These are phyloP conservation scores for Alternaria longipes DNA, from an alignment of 2,329 filamentous ascomycete genomes.

Conservation along the genomic window DNA sequence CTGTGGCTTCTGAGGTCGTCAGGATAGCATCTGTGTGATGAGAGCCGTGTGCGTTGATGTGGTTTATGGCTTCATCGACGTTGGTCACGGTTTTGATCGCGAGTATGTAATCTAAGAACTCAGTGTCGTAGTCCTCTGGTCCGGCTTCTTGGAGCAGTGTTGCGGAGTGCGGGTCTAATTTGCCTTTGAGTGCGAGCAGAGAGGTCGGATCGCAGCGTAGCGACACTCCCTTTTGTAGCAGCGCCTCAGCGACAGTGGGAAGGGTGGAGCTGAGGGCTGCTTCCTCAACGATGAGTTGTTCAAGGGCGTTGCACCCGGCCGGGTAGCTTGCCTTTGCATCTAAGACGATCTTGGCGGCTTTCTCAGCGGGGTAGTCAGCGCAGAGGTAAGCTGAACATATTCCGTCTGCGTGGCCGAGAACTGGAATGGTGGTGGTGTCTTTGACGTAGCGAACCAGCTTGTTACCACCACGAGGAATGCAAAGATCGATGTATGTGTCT, in stretches of 20 bases:
- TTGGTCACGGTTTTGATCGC: slow-evolving; percentile 78
- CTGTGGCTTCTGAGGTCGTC: slow-evolving; percentile 72
- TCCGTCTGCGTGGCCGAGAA: slow-evolving; percentile 94
- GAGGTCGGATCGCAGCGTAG: slow-evolving; percentile 80
- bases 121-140: slow-evolving; percentile 81
- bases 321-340: slow-evolving; percentile 96
- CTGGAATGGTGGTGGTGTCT: slow-evolving; percentile 88
- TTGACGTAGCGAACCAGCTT: slow-evolving; percentile 92
- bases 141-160: slow-evolving; percentile 69
- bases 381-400: slow-evolving; percentile 89
- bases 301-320: slow-evolving; percentile 93
- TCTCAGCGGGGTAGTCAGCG: slow-evolving; percentile 74
- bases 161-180: slow-evolving; percentile 54
- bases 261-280: slow-evolving; percentile 72
- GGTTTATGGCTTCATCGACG: slow-evolving; percentile 76
- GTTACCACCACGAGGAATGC: slow-evolving; percentile 91
- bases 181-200: slow-evolving; percentile 68
- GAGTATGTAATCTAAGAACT: slow-evolving; percentile 85
- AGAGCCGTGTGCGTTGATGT: slow-evolving; percentile 92
- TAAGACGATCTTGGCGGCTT: slow-evolving; percentile 79
- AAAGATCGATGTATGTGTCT: slow-evolving; percentile 89
- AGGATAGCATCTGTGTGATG: slow-evolving; percentile 95
- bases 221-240: slow-evolving; percentile 79
- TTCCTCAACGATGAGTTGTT: slow-evolving; percentile 87
- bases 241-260: slow-evolving; percentile 74